Conservation (phyloP, 2,329 filamentous ascomycete species). For the Stagonosporopsis rhizophila region DNA sequence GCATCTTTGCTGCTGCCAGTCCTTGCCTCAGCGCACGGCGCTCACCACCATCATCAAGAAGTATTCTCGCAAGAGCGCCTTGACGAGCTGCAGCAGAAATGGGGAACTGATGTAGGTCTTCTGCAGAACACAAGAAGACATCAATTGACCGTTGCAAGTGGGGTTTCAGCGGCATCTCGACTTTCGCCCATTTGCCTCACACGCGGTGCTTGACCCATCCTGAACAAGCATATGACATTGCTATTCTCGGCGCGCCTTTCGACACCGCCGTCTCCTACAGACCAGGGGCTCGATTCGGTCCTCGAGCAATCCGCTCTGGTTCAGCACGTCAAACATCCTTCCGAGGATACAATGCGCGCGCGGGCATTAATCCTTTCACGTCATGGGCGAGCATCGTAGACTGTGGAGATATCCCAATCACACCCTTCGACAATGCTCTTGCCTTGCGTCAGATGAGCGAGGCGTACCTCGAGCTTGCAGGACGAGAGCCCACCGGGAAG, state of each 20-base stretch:
- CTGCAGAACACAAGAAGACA: not conserved
- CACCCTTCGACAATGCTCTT: slow-evolving; percentile 83
- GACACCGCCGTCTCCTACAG: slow-evolving; percentile 58
- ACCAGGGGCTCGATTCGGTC: slow-evolving; percentile 73
- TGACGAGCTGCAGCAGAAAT: slow-evolving; percentile 48
- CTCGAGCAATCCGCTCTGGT: slow-evolving; percentile 83
- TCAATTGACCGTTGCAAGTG: slow-evolving; percentile 52
- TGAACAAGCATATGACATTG: slow-evolving; percentile 54
- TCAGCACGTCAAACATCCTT: slow-evolving; percentile 81
- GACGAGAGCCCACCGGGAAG: slow-evolving; percentile 49
- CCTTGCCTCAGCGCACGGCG: slow-evolving; percentile 11
- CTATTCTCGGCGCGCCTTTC: slow-evolving; percentile 58
- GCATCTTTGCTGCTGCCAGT: slow-evolving; percentile 10
- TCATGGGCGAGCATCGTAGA: slow-evolving; percentile 82
- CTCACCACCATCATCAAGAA: slow-evolving; percentile 39
- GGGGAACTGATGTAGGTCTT: slow-evolving; percentile 49
- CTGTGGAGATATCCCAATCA: slow-evolving; percentile 89
- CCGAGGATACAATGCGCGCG: slow-evolving; percentile 82
- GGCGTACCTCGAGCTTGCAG: slow-evolving; percentile 74
- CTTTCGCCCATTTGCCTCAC: slow-evolving; percentile 58
- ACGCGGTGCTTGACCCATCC: slow-evolving; percentile 57
- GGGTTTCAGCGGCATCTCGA: slow-evolving; percentile 75
- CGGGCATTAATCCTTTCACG: slow-evolving; percentile 81
- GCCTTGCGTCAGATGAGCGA: slow-evolving; percentile 84
- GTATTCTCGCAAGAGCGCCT: slow-evolving; percentile 40